Evolutionary conservation across 306 rosid species (phyloP), one percentile per base, ranked within the genome.

Genomic region (Glycine soja): DNA sequence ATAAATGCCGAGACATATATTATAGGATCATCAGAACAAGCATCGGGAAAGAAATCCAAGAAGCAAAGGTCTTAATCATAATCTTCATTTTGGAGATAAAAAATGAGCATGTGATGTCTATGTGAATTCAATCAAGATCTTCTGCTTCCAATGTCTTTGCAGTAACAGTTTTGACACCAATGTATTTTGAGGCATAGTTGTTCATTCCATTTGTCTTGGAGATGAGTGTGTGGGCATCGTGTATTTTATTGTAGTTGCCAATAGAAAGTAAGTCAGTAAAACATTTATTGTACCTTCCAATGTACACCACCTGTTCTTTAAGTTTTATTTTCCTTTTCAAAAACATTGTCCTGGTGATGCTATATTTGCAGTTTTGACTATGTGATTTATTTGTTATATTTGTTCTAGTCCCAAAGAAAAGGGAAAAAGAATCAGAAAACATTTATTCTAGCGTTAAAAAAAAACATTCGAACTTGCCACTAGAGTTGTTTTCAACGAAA

Each of bases 31-130:
- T 83, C 92, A 10, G 89, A 85, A 15, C 90, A 64, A 30, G 68
- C 86, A 70, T 62, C 83, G 3, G 82, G 75, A 78, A 95, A 91
- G 96, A 93, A 87, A 83, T 88, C 92, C 65, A 91, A 86, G 89
- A 78, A 66, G 62, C 81, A 73, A 47, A 64, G 32, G 18, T 72
- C 88, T 73, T 87, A 5, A 82, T 70, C 7, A 48, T 18, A 34
- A 14, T 77, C 61, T 73, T 58, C 61, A 38, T 67, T 48, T 16
- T 71, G 32, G 54, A 71, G 80, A 62, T 75, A 71, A 42, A 66
- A 56, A 51, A 36, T 38, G 72, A 10, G n/a, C 42, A 13, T 84
- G 68, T 79, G 38, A 68, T 66, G 32, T 59, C 30, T 15, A 68
- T 66, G 16, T 59, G 69, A 75, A 43, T 75, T 69, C 12, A 13